Evolutionary conservation across 2,329 filamentous ascomycete genomes (phyloP), one percentile per base, ranked within the genome.

Genomic region (Rutstroemia sydowiana): DNA sequence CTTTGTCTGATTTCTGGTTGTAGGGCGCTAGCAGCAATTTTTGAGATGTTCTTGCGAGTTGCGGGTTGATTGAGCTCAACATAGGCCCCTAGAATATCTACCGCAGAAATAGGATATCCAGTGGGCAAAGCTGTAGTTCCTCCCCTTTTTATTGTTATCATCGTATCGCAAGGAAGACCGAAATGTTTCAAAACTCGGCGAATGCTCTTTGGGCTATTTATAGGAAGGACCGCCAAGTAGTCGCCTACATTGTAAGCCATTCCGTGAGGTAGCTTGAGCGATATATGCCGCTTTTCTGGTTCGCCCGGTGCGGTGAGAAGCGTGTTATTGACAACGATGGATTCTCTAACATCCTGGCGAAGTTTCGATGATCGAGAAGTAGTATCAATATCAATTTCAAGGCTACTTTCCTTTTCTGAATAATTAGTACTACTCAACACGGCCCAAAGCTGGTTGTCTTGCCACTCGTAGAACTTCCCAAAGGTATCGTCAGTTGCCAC

Each of bases 381-480:
- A 9, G 59, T 63, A 39, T 51, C 48, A 16, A 51, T 23, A 13
- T 51, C 48, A 21, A 51, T 45, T 16, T 51, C 42, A 6, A 51
- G 18, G 6, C 48, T 42, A 11, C 20, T 10, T 9, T 46, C 48
- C 32, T 46, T 32, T 26, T 20, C 41, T 1, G 3, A 18, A n/a
- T 46, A 41, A 6, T 9, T 16, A 7, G 55, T 51, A 18, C 52
- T 55, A 14, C 56, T 57, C 14, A 64, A 46, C 14, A 51, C 55
- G 3, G 72, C 50, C 77, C 77, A 81, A 45, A 81, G 68, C 2
- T 69, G 64, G 1, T 74, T 72, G 55, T 87, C 82, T 56, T 82
- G 76, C 85, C 85, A 88, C 8, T 70, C 69, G 57, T 88, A 83
- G 56, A 88, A 83, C 52, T 82, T 79, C 52, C 76, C 77, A 57